Base-by-base conservation (phyloP, 176 grass and related monocot species). In the Luzula sylvatica region DNA sequence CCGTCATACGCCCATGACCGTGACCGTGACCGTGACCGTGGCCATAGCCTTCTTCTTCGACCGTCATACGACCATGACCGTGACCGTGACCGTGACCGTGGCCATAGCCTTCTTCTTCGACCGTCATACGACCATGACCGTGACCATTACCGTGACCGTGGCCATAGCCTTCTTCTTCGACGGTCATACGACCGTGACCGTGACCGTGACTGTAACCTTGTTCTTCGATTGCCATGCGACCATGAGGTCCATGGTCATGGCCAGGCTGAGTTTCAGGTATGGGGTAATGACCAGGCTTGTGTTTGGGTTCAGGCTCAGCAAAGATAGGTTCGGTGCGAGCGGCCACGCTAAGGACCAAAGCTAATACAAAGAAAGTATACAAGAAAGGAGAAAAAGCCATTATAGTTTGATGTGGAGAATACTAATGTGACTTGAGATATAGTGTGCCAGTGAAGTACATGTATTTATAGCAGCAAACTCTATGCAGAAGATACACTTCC, bases 321-420 rank as follows among this genome's bases (percentile, higher is more conserved):
- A n/a, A 61, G 1, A 13, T 30, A 3, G 30, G 19, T 18, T 13
- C 16, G 16, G 46, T 24, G 11, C 13, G 28, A 55, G 30, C 8
- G 2, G 25, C 25, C 14, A 44, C 11, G 11, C 64, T 3, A 14
- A 52, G 19, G 21, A 55, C 7, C 26, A 53, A 14, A 43, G 28
- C 51, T 29, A 51, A 27, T 39, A 67, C 11, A 7, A 67, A 54
- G 19, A 52, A 54, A 29, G 15, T 13, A 27, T 12, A n/a, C n/a
- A n/a, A n/a, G n/a, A n/a, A 67, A 54, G 38, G 3, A 2, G 35
- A 42, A 55, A 46, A 54, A 4, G 32, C n/a, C 64, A 67, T 67
- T 54, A 45, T 66, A 26, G 7, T 24, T n/a, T n/a, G 16, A 11
- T 38, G 23, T 52, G 46, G 16, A n/a, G n/a, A 16, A 0, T 4